Evolutionary conservation across 768 basidiomycete genomes (phyloP).

Genomic region (Scleroderma citrinum): DNA sequence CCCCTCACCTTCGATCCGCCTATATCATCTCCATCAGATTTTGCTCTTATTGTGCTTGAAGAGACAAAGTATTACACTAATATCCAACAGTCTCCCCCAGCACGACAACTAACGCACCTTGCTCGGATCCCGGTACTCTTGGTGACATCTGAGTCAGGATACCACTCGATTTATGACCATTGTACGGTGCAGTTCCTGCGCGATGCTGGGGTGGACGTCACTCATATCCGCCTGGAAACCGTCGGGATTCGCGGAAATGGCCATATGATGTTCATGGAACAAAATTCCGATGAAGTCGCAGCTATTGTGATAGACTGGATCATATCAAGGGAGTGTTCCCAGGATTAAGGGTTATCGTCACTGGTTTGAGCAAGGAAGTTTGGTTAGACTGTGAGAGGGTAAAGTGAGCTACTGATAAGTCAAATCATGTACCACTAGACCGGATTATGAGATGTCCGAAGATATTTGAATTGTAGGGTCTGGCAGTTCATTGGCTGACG

Average conservation of each 20-base stretch:
- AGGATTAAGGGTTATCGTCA: not conserved
- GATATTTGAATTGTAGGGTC: too few relatives aligned
- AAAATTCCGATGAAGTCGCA: constrained; percentile 40
- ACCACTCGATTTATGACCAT: constrained; percentile 44
- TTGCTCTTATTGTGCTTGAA: constrained; percentile 24
- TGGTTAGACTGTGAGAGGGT: too few relatives aligned
- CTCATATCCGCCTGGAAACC: constrained; percentile 35
- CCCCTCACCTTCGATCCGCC: constrained; percentile 41
- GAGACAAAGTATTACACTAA: constrained; percentile 31
- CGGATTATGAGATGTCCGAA: too few relatives aligned
- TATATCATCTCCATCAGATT: constrained; percentile 32
- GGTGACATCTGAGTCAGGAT: constrained; percentile 45
- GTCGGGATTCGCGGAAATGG: constrained; percentile 48
- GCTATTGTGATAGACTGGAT: constrained; percentile 40
- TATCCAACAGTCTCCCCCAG: constrained; percentile 38
- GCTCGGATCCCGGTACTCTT: constrained; percentile 39
- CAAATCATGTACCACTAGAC: not conserved
- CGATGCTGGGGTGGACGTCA: constrained; percentile 40
- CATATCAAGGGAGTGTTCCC: not conserved
- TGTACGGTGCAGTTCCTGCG: constrained; percentile 39
- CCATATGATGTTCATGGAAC: constrained; percentile 55
- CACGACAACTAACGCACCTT: constrained; percentile 38
- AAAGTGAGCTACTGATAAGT: not conserved
- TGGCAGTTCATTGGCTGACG: too few relatives aligned
- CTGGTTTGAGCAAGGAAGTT: too few relatives aligned